Percentiles rank a stretch among this genome's conserved stretches.
These are phyloP conservation scores for Zymoseptoria passerinii DNA, from an alignment of 2,329 filamentous ascomycete species.

Conservation along the genomic window DNA sequence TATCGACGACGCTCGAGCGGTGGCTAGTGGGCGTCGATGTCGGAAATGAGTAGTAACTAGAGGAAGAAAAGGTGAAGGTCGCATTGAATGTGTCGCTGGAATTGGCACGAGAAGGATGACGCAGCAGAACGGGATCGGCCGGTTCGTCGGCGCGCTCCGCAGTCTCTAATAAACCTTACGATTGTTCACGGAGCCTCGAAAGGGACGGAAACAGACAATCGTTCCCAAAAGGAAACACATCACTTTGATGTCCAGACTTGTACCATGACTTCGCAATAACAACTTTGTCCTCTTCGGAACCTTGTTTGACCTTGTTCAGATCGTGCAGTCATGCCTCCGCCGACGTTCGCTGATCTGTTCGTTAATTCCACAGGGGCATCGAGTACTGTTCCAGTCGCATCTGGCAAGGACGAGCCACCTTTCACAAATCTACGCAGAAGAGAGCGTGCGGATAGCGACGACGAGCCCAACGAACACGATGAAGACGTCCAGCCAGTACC, in stretches of 20 bases:
- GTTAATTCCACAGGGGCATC: background rate
- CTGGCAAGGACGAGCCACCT: background rate
- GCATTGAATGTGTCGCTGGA: background rate
- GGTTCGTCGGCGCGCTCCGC: background rate
- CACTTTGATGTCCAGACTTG: background rate
- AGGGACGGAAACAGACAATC: background rate
- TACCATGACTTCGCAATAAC: background rate
- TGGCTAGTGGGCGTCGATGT: background rate
- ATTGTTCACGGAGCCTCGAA: background rate
- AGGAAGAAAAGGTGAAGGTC: background rate
- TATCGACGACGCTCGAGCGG: background rate
- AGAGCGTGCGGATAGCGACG: background rate
- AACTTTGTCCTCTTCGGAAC: background rate
- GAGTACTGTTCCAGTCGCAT: background rate
- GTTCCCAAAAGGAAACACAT: background rate
- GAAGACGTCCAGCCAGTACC: conserved; percentile 11
- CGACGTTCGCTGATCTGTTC: background rate
- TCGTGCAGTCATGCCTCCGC: background rate
- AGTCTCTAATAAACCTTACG: background rate
- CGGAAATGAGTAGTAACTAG: background rate
- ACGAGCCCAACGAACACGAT: conserved; percentile 5
- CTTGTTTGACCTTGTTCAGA: background rate
- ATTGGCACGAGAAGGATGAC: background rate
- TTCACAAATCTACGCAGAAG: background rate
- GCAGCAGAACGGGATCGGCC: background rate